A percentile compares a stretch with the other conserved stretches of the same genome.
Evolutionary conservation across 2,329 filamentous ascomycete genomes (phyloP).

Genomic region (Paecilomyces dactylethromorphus): DNA sequence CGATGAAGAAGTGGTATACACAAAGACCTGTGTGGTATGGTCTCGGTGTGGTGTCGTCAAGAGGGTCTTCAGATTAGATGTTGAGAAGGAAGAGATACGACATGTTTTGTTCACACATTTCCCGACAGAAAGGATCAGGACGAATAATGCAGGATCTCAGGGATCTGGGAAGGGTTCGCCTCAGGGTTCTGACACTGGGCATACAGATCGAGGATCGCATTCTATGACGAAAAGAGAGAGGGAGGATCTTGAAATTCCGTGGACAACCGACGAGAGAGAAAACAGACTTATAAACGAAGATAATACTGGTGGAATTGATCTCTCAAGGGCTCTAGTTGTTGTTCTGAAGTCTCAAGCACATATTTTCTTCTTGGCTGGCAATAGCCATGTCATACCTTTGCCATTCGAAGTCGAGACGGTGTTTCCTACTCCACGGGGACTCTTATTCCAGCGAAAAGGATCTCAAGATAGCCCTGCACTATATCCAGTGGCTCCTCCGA

Average conservation of each 20-base stretch:
- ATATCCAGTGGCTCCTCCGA: conserved; percentile 59
- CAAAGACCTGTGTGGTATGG: conserved; percentile 75
- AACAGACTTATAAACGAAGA: conserved; percentile 15
- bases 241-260: conserved; percentile 16
- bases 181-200: not conserved
- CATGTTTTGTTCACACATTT: conserved; percentile 85
- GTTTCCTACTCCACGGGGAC: conserved; percentile 72
- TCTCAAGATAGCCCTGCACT: conserved; percentile 21
- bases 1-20: conserved; percentile 76
- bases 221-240: conserved; percentile 4
- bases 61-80: conserved; percentile 76
- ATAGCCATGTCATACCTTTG: conserved; percentile 83
- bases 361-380: conserved; percentile 82
- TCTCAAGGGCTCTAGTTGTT: conserved; percentile 68
- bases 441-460: conserved; percentile 78
- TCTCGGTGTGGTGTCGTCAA: conserved; percentile 78
- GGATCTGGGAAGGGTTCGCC: not conserved
- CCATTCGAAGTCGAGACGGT: conserved; percentile 90
- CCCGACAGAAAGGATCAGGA: conserved; percentile 39
- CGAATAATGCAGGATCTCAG: not conserved
- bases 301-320: conserved; percentile 15
- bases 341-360: conserved; percentile 90
- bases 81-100: conserved; percentile 79
- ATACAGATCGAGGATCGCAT: not conserved
- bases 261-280: conserved; percentile 17